Conservation (phyloP, 2,329 filamentous ascomycete genomes). For the Diplodia corticola region DNA sequence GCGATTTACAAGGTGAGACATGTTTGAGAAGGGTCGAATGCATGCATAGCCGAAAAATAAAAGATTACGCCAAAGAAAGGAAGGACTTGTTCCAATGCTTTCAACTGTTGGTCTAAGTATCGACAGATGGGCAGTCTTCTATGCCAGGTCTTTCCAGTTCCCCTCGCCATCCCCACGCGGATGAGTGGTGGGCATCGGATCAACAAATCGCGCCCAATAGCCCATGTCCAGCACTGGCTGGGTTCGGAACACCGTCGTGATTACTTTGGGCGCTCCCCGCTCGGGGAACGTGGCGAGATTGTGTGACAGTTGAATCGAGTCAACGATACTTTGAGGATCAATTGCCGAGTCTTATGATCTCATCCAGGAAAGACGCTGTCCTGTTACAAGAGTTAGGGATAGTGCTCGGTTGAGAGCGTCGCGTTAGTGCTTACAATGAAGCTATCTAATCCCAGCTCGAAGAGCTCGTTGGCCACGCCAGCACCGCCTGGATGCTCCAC, state of each 20-base stretch:
- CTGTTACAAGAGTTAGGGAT: slow-evolving; percentile 4
- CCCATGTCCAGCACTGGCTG: not conserved
- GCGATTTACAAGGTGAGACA: too few species aligned
- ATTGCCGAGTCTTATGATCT: not conserved
- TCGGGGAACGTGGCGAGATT: not conserved
- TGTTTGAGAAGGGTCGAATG: not conserved
- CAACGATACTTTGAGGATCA: not conserved
- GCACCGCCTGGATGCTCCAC: slow-evolving; percentile 61
- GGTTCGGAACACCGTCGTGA: not conserved
- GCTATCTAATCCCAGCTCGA: slow-evolving; percentile 69
- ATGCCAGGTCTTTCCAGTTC: not conserved
- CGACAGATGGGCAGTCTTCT: not conserved
- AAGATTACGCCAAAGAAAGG: not conserved
- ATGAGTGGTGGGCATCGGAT: not conserved
- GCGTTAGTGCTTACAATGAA: slow-evolving; percentile 47
- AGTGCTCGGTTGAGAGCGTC: too few species aligned
- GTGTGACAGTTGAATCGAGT: not conserved
- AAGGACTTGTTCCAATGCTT: not conserved
- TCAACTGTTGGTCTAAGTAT: not conserved
- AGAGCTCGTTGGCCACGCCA: slow-evolving; percentile 65
- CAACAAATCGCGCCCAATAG: not conserved
- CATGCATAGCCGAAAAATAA: not conserved
- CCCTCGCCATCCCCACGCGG: not conserved
- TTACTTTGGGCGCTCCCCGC: not conserved
- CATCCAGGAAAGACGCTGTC: slow-evolving; percentile 13